Base-by-base conservation (phyloP, 139 green algal genomes). In the Chlamydomonas asymmetrica region DNA sequence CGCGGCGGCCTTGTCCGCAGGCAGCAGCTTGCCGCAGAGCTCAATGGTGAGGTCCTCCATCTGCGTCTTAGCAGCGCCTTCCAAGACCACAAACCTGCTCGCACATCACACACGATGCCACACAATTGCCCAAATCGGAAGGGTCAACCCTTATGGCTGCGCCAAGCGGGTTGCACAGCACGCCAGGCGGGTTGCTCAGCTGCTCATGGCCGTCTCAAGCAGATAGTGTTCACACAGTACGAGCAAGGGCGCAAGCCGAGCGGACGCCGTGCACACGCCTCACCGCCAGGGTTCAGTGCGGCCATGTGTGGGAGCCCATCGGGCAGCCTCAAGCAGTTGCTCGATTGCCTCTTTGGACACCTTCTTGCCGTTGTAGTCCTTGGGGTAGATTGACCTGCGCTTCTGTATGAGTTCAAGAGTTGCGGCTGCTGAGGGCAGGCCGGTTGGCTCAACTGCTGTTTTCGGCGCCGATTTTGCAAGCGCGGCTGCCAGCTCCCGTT, bases 301-400 rank as follows among this genome's bases (percentile, higher is more conserved):
- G 38, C 84, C 82, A 65, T 92, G 88, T 13, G 85, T 91, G n/a
- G 88, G 88, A 0, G 88, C 88, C 88, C 88, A 92, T 52, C 86
- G 83, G 22, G 83, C 85, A 6, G 88, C 88, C 38, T 80, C 67
- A 8, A 78, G 9, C 22, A 71, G 52, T 29, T 29, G 4, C 23
- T 85, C 66, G 10, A 89, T 8, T n/a, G 62, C 39, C 39, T 74
- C 43, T 63, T 68, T 71, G 29, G 37, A 43, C 59, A 79, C 70
- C 56, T 70, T 66, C 38, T 41, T 20, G 23, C 81, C 83, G 34
- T 59, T 87, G 73, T 82, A 88, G 73, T 91, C 86, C 45, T 87
- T 88, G 9, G 84, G 83, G 32, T 82, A 89, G 23, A 89, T 50
- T 2, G 79, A 83, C 31, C 86, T 73, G 3, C 86, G 67, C 2